Percentiles rank a stretch among this genome's conserved stretches.
Evolutionary conservation across 371 early-diverging fungal genomes (phyloP).

Genomic region (Mucor lusitanicus): DNA sequence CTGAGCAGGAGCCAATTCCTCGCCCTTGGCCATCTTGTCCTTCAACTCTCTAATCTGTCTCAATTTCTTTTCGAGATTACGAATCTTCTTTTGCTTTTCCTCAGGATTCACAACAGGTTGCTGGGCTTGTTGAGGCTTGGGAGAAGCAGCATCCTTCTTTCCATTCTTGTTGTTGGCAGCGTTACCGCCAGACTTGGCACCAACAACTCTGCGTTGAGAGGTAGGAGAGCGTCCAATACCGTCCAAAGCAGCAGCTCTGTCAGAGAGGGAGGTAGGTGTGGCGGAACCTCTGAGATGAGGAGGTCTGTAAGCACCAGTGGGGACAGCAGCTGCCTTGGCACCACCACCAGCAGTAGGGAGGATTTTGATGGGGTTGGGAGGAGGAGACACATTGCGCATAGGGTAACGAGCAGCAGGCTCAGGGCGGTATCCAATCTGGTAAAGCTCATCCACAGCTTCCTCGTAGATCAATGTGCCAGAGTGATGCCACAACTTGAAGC

Average conservation of each 20-base stretch:
- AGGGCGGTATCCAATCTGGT: slow-evolving; percentile 82
- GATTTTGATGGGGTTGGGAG: slow-evolving; percentile 53
- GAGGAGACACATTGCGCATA: slow-evolving; percentile 68
- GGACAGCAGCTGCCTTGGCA: slow-evolving; percentile 40
- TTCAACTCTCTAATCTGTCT: slow-evolving; percentile 86
- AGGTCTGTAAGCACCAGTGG: slow-evolving; percentile 77
- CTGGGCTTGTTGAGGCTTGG: slow-evolving; percentile 12
- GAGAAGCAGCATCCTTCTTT: slow-evolving; percentile 13
- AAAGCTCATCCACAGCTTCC: slow-evolving; percentile 81
- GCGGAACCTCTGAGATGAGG: slow-evolving; percentile 73
- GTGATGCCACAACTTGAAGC: slow-evolving; percentile 94
- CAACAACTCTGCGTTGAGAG: slow-evolving; percentile 35
- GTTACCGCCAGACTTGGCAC: slow-evolving; percentile 28
- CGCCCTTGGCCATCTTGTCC: slow-evolving; percentile 76
- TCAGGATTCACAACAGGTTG: slow-evolving; percentile 24
- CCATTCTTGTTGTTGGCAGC: slow-evolving; percentile 2
- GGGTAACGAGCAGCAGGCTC: slow-evolving; percentile 67
- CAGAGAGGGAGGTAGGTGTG: slow-evolving; percentile 47
- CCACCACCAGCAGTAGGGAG: slow-evolving; percentile 29
- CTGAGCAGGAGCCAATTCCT: slow-evolving; percentile 83
- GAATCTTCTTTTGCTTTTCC: slow-evolving; percentile 83
- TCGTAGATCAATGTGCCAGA: slow-evolving; percentile 84
- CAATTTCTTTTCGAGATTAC: slow-evolving; percentile 86
- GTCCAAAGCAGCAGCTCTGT: slow-evolving; percentile 36
- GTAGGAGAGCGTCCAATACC: slow-evolving; percentile 32